phyloP scores from a whole-genome alignment of 1,284 basidiomycete genomes.

The Sporisorium exsertum region DNA sequence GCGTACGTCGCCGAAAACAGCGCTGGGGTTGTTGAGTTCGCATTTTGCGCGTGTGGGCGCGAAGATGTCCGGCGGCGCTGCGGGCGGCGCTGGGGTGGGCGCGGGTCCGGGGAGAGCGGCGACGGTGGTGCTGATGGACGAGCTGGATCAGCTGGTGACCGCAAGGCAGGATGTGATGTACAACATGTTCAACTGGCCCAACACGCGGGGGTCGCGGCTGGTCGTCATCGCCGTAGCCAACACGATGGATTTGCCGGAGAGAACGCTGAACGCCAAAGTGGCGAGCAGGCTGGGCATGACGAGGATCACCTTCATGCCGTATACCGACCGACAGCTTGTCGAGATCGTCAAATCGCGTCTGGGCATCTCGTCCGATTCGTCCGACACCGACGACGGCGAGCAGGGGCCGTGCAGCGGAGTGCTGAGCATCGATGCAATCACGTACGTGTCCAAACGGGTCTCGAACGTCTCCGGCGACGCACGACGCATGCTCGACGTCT shows the following conservation, averaged over 20 bases:
- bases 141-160: conserved; percentile 95
- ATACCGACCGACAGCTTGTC: conserved; percentile 82
- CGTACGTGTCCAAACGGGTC: conserved; percentile 89
- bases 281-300: conserved; percentile 93
- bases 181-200: conserved; percentile 99
- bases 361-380: conserved; percentile 52
- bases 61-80: conserved; percentile 35
- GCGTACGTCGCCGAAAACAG: conserved; percentile 56
- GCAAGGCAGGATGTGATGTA: conserved; percentile 97
- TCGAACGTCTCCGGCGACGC: conserved; percentile 95
- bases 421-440: conserved; percentile 79
- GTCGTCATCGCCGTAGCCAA: conserved; percentile 98
- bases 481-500: conserved; percentile 90
- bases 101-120: conserved; percentile 45
- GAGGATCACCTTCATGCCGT: conserved; percentile 93
- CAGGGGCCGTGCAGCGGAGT: conserved; percentile 75
- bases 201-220: conserved; percentile 83
- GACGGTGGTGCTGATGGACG: conserved; percentile 97
- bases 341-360: conserved; percentile 88
- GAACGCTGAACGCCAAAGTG: conserved; percentile 90
- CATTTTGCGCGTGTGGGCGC: conserved; percentile 53
- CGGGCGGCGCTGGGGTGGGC: conserved; percentile 31
- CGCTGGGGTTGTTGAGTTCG: conserved; percentile 47
- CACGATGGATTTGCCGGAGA: conserved; percentile 96
- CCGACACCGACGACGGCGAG: conserved; percentile 18